A percentile compares a stretch with the other conserved stretches of the same genome.
phyloP scores from a whole-genome alignment of 2,329 filamentous ascomycete species.

The Sphaceloma murrayae region DNA sequence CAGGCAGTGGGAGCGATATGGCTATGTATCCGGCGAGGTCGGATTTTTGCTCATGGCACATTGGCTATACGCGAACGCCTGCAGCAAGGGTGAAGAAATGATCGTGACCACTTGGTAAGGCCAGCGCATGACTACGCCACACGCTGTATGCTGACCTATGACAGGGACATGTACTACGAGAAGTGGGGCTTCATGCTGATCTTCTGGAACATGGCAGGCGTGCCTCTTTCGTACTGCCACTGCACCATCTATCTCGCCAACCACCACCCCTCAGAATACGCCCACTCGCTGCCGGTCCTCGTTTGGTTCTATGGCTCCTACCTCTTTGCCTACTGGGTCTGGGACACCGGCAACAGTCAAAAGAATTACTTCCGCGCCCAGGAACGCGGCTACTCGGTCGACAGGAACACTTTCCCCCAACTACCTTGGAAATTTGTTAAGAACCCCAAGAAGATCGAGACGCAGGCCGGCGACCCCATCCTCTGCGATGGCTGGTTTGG shows the following conservation, averaged over 20 bases:
- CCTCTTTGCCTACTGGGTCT: conserved; percentile 19
- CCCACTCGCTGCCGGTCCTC: conserved; percentile 62
- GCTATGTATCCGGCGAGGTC: conserved; percentile 79
- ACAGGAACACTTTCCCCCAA: conserved; percentile 76
- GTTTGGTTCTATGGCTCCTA: conserved; percentile 50
- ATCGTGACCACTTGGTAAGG: conserved; percentile 73
- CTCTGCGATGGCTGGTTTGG: conserved; percentile 77
- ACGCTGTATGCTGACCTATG: background rate
- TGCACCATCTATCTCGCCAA: conserved; percentile 84
- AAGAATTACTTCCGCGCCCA: conserved; percentile 84
- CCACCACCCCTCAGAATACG: conserved; percentile 67
- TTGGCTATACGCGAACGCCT: conserved; percentile 86
- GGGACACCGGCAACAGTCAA: conserved; percentile 67
- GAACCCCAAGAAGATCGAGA: conserved; percentile 70
- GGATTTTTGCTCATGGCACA: conserved; percentile 79
- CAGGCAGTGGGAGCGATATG: conserved; percentile 74
- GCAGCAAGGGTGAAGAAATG: conserved; percentile 82
- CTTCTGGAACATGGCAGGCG: conserved; percentile 92
- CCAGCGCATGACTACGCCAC: background rate
- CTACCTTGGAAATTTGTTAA: conserved; percentile 78
- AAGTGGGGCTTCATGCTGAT: conserved; percentile 97
- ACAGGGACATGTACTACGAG: conserved; percentile 87
- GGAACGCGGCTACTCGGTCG: conserved; percentile 60
- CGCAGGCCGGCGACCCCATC: conserved; percentile 63
- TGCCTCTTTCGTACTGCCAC: conserved; percentile 86